These are phyloP conservation scores for Hyphodiscus hymeniophilus DNA, from an alignment of 495 filamentous ascomycete genomes.

Conservation along the genomic window DNA sequence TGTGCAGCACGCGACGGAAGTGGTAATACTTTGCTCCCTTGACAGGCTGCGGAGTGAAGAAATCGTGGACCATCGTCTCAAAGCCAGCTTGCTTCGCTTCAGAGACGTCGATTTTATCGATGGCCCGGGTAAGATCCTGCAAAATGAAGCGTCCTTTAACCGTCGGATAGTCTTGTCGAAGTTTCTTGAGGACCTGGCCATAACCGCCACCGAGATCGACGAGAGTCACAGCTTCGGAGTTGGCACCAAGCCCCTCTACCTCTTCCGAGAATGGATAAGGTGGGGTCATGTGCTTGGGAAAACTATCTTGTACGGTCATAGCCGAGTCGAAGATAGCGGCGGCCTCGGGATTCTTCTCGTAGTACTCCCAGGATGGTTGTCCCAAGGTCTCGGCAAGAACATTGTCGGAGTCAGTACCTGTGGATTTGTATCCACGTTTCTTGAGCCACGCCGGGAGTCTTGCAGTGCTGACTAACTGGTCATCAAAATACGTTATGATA, in stretches of 20 bases:
- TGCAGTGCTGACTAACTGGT: background rate
- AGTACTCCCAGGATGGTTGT: background rate
- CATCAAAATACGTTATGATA: background rate
- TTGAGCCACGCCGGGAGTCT: background rate
- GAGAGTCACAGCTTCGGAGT: background rate
- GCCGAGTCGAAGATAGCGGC: background rate
- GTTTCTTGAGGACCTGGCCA: background rate
- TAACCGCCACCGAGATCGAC: background rate
- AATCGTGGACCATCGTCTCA: constrained; percentile 31
- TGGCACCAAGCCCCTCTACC: background rate
- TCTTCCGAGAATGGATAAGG: background rate
- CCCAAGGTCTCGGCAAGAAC: background rate
- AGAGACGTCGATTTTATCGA: constrained; percentile 1
- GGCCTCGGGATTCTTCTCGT: background rate
- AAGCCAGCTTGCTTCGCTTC: constrained; percentile 18
- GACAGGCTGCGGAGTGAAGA: constrained; percentile 36
- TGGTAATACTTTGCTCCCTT: constrained; percentile 37
- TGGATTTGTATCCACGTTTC: background rate
- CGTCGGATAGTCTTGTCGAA: background rate
- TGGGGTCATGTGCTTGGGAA: background rate
- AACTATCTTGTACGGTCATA: background rate
- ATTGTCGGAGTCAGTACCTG: background rate
- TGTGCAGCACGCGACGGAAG: constrained; percentile 40
- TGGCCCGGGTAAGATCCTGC: background rate
- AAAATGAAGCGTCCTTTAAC: constrained; percentile 5